Percentiles rank a stretch among this genome's conserved stretches.
These are phyloP conservation scores for Trichocladium antarcticum DNA, from an alignment of 495 filamentous ascomycete genomes.

Conservation along the genomic window DNA sequence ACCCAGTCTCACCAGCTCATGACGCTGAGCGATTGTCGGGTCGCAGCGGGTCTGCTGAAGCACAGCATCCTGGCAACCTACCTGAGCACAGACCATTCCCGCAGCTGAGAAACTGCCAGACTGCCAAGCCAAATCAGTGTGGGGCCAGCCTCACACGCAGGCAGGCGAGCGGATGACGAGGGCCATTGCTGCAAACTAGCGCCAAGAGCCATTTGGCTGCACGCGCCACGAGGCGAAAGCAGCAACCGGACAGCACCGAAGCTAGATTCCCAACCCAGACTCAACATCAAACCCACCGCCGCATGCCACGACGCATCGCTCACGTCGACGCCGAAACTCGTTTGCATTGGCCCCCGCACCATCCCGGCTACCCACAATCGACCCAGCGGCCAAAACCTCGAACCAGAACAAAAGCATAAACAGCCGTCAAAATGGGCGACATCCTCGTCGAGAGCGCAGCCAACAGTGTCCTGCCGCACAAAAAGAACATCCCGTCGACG, in stretches of 20 bases:
- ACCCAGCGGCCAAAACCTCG: neutral
- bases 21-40: no score
- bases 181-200: conserved; percentile 6
- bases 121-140: conserved; percentile 3
- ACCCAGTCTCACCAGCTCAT: no score
- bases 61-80: no score
- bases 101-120: conserved; percentile 1
- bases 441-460: conserved; percentile 69
- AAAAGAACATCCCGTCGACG: conserved; percentile 66
- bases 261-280: conserved; percentile 2
- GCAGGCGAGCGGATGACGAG: conserved; percentile 26
- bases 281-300: conserved; percentile 1
- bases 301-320: neutral
- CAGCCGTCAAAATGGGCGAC: conserved; percentile 57
- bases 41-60: no score
- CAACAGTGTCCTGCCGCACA: conserved; percentile 60
- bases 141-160: conserved; percentile 16
- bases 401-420: neutral
- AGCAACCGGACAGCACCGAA: conserved; percentile 18
- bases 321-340: neutral
- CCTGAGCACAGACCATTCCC: neutral
- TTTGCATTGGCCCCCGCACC: neutral
- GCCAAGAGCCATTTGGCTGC: conserved; percentile 12
- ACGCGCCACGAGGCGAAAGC: conserved; percentile 26
- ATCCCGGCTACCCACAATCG: neutral